Evolutionary conservation across 2,329 filamentous ascomycete species (phyloP).

Genomic region (Colletotrichum tofieldiae): DNA sequence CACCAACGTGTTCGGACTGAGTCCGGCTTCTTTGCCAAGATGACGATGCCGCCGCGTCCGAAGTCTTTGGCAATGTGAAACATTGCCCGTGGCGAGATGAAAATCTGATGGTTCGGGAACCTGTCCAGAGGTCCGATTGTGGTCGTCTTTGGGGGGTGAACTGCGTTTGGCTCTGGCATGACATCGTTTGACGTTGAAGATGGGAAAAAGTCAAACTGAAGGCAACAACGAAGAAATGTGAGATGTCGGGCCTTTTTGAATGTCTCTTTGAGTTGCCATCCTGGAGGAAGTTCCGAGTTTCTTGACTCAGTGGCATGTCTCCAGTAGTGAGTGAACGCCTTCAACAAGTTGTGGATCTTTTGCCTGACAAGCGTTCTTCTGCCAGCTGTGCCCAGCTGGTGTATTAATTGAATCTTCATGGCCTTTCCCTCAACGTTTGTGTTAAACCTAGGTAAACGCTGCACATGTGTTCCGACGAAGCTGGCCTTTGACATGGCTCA

Average conservation of each 20-base stretch:
- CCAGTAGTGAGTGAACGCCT: background rate
- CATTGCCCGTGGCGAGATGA: slow-evolving; percentile 16
- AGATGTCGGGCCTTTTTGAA: background rate
- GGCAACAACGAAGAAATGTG: background rate
- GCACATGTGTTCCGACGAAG: background rate
- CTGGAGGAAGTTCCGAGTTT: background rate
- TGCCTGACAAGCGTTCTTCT: too few species aligned
- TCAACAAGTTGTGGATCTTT: background rate
- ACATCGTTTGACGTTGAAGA: slow-evolving; percentile 11
- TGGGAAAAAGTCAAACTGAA: background rate
- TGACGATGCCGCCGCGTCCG: slow-evolving; percentile 30
- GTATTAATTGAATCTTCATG: background rate
- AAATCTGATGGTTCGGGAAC: slow-evolving; percentile 1
- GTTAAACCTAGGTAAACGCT: background rate
- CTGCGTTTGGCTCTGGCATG: slow-evolving; percentile 7
- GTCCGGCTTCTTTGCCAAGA: slow-evolving; percentile 32
- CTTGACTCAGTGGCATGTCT: background rate
- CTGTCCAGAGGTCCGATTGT: background rate
- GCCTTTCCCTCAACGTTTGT: background rate
- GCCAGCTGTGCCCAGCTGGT: background rate
- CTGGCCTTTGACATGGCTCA: background rate
- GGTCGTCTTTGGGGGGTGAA: background rate
- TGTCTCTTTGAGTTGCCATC: background rate
- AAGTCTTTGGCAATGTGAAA: slow-evolving; percentile 29
- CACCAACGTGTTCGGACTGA: slow-evolving; percentile 18